Conservation (phyloP, 108 stramenopile genomes). For the Epithemia pelagica region DNA sequence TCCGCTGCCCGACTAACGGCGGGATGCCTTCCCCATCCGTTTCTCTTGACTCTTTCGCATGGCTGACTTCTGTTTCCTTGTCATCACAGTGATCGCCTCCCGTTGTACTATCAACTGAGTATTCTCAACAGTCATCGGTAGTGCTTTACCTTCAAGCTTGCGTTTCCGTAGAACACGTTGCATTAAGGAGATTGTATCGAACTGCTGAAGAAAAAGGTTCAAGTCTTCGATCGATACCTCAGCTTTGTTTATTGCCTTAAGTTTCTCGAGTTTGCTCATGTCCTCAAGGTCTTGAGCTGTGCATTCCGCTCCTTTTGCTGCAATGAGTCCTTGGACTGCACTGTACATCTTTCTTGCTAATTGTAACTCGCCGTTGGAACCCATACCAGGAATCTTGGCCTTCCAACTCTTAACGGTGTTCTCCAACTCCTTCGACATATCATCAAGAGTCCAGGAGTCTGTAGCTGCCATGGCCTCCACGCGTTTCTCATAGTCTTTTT, state of each 20-base stretch:
- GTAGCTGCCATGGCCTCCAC: constrained; percentile 58
- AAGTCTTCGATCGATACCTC: constrained; percentile 59
- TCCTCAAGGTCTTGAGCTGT: constrained; percentile 34
- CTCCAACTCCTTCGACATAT: constrained; percentile 59
- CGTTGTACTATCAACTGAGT: constrained; percentile 59
- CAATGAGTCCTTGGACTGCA: constrained; percentile 43
- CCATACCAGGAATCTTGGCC: constrained; percentile 61
- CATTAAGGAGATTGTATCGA: constrained; percentile 74
- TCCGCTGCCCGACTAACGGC: no score
- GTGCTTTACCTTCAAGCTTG: constrained; percentile 39
- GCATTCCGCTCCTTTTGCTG: constrained; percentile 36
- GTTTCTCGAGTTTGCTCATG: constrained; percentile 49
- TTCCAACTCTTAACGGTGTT: constrained; percentile 45
- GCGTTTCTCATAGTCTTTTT: constrained; percentile 58
- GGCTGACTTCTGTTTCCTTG: constrained; percentile 47
- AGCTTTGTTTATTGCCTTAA: constrained; percentile 30
- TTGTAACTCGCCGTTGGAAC: constrained; percentile 43
- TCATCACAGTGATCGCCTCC: constrained; percentile 53
- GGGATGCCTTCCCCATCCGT: no score
- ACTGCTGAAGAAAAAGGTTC: constrained; percentile 48
- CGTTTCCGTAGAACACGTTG: constrained; percentile 69
- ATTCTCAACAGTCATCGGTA: constrained; percentile 49
- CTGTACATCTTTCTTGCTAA: constrained; percentile 52
- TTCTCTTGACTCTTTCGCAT: no score
- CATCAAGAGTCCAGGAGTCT: constrained; percentile 48